These are phyloP conservation scores for Lophiostoma macrostomum DNA, from an alignment of 495 filamentous ascomycete genomes.

Conservation along the genomic window DNA sequence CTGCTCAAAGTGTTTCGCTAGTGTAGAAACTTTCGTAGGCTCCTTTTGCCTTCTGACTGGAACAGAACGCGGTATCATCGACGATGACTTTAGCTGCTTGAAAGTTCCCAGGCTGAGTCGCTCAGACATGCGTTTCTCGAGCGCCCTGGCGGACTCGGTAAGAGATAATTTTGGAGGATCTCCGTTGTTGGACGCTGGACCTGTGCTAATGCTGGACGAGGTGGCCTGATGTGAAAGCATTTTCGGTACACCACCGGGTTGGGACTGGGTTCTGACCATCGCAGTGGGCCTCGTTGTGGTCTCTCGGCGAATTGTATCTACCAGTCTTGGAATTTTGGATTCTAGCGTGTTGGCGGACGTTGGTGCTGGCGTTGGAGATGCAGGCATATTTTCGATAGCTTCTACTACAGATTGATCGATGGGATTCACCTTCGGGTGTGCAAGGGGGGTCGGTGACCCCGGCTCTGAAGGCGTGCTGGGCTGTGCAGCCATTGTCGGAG, in stretches of 20 bases:
- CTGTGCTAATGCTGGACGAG: background rate
- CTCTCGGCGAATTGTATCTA: conserved; percentile 37
- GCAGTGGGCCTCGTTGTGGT: conserved; percentile 53
- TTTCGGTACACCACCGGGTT: conserved; percentile 51
- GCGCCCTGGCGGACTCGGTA: conserved; percentile 18
- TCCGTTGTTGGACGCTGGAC: background rate
- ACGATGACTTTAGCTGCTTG: conserved; percentile 49
- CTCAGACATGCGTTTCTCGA: conserved; percentile 37
- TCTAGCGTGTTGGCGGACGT: conserved; percentile 9
- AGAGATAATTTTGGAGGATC: conserved; percentile 24
- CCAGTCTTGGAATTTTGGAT: conserved; percentile 39
- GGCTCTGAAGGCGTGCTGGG: background rate
- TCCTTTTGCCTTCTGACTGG: conserved; percentile 57
- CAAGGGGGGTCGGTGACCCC: conserved; percentile 7
- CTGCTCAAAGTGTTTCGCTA: conserved; percentile 95
- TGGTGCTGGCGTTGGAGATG: conserved; percentile 5
- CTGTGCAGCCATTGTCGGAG: conserved; percentile 17
- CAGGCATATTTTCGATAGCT: conserved; percentile 27
- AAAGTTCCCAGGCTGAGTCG: conserved; percentile 50
- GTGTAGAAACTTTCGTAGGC: conserved; percentile 68
- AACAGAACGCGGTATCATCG: conserved; percentile 86
- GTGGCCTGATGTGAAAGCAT: conserved; percentile 4
- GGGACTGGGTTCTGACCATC: conserved; percentile 66
- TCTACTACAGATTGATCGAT: conserved; percentile 23
- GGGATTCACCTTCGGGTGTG: conserved; percentile 16